Base-by-base conservation (phyloP, 176 grass and related monocot species). In the Oryza glumipatula region DNA sequence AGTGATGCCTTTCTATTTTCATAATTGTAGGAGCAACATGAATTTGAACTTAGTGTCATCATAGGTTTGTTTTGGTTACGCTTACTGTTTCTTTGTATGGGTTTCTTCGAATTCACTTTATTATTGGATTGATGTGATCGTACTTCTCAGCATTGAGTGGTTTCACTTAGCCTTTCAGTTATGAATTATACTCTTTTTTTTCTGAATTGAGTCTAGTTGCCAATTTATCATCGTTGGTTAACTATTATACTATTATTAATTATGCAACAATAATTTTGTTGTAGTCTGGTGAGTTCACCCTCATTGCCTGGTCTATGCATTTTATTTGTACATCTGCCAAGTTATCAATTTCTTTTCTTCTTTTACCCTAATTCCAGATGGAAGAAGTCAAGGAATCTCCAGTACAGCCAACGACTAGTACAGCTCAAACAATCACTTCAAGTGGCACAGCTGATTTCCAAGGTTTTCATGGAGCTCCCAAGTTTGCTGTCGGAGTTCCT, bases 361-460 rank as follows among this genome's bases (percentile, higher is more conserved):
- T 78, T 73, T 73, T 67, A 7, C n/a, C 58, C 58, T 61, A 16
- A 11, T 44, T 72, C 1, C 85, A 99, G 97, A 94, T 99, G 97
- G 97, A 96, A 86, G 97, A 94, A 87, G 67, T 82, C 65, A 96
- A 96, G 84, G 92, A 94, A 96, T 17, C 72, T 86, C 76, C 52
- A 72, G 88, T 58, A 23, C 88, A 91, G n/a, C 78, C 80, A 81
- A 76, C 83, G 73, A 39, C 73, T 68, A 94, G 86, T 73, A 68
- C 88, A 77, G 69, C 93, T 68, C 89, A 94, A 78, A 76, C 66
- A 28, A 63, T 13, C 58, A 77, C 47, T 12, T 87, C 71, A 64
- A 88, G 45, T 84, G 80, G 76, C 80, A 87, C 23, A 36, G 47
- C 82, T 78, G 90, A 86, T 39, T 86, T 82, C 69, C 90, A 82